Conservation (phyloP, 306 rosid genomes). For the Phaseolus lunatus region DNA sequence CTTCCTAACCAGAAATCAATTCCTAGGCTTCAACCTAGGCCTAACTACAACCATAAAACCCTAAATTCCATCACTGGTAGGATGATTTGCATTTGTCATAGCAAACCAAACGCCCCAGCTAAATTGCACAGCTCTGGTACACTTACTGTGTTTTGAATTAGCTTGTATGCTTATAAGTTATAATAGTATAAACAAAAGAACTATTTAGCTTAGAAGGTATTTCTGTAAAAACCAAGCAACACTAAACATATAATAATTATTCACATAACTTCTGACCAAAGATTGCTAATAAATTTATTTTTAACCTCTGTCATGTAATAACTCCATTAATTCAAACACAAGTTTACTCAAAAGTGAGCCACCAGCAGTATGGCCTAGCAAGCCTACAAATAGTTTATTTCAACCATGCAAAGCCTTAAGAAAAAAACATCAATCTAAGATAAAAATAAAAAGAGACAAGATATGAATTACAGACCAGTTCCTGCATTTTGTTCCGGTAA, state of each 20-base stretch:
- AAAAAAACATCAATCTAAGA: slow-evolving; percentile 26
- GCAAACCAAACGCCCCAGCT: slow-evolving; percentile 23
- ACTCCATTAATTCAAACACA: slow-evolving; percentile 8
- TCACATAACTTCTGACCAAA: slow-evolving; percentile 31
- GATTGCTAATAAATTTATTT: slow-evolving; percentile 27
- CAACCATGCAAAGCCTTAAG: slow-evolving; percentile 23
- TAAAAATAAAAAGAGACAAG: slow-evolving; percentile 37
- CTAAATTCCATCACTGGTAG: slow-evolving; percentile 4
- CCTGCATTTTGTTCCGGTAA: slow-evolving; percentile 94
- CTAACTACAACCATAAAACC: slow-evolving; percentile 29
- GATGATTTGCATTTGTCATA: slow-evolving; percentile 14
- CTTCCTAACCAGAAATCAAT: slow-evolving; percentile 38
- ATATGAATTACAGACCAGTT: slow-evolving; percentile 76
- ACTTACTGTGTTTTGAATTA: background rate
- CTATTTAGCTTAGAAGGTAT: slow-evolving; percentile 17
- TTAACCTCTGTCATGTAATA: slow-evolving; percentile 24
- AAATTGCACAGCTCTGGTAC: slow-evolving; percentile 28
- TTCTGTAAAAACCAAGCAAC: slow-evolving; percentile 11
- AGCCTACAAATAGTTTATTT: slow-evolving; percentile 25
- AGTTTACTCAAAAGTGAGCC: slow-evolving; percentile 30
- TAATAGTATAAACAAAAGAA: background rate
- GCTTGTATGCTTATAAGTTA: slow-evolving; percentile 14
- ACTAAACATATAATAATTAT: slow-evolving; percentile 26
- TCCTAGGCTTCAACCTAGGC: slow-evolving; percentile 25
- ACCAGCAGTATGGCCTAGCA: slow-evolving; percentile 23